Evolutionary conservation across 1,284 basidiomycete genomes (phyloP), one percentile per base, ranked within the genome.

Genomic region (Sphaerobolus stellatus): DNA sequence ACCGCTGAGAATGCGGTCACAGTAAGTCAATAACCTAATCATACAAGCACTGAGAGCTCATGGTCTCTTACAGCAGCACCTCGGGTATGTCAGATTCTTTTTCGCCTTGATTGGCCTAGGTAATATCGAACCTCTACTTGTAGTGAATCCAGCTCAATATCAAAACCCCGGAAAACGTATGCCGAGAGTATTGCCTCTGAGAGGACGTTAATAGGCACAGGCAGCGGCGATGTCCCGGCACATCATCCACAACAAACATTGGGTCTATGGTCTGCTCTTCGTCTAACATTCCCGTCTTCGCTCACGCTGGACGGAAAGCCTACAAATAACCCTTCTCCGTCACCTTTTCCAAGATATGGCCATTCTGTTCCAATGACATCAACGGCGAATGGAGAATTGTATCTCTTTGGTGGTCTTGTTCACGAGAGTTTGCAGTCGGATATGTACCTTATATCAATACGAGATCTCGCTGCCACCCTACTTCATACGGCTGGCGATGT

Each of bases 321-420:
- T 31, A 79, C 83, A 5, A 79, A 80, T 2, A 74, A 79, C 2
- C 82, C 85, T 3, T 89, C 88, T 1, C 86, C 88, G 0, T 83
- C 84, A 22, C 97, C 97, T 0, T 98, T 99, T 72, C 97, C 97
- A 16, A 88, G 97, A 52, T 99, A 99, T 67, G 97, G 97, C 13
- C 93, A 98, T 65, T 91, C 95, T 3, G 83, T 98, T n/a, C 96
- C 97, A 24, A 83, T 92, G 13, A 84, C 83, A 44, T 84, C 92
- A 1, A 90, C 89, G 11, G 68, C 83, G 18, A 83, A 79, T 6
- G 96, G 96, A 24, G 95, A 99, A 66, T 84, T 99, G 61, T 95
- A 94, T 72, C 81, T 99, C 56, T 99, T 99, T 66, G 97, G 97
- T 63, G 97, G 97, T 60, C 86, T 99, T 50, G 94, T 99, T 16